These are phyloP conservation scores for Claviceps arundinis DNA, from an alignment of 2,329 filamentous ascomycete species.

Conservation along the genomic window DNA sequence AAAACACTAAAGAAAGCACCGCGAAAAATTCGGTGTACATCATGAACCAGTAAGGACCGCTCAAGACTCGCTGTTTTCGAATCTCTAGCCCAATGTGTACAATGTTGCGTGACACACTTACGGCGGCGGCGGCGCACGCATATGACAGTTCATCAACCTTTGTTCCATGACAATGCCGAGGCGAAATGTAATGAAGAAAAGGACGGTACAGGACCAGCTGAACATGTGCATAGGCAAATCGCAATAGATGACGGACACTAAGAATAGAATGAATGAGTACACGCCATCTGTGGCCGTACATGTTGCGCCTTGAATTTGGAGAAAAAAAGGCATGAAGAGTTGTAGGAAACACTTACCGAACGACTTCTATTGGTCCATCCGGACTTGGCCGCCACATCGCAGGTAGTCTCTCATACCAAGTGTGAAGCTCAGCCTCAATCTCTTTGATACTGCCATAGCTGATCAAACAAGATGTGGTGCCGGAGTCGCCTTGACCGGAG, in stretches of 20 bases:
- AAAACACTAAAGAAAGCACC: constrained; percentile 67
- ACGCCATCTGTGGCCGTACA: too few relatives aligned
- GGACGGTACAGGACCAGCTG: constrained; percentile 74
- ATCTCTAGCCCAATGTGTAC: constrained; percentile 71
- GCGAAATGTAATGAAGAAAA: constrained; percentile 72
- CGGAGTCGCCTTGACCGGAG: constrained; percentile 26
- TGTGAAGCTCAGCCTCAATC: constrained; percentile 49
- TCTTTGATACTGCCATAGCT: constrained; percentile 50
- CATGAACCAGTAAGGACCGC: constrained; percentile 77
- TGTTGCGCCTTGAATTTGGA: too few relatives aligned
- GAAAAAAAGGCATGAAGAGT: too few relatives aligned
- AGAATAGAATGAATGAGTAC: neutral
- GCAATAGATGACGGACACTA: constrained; percentile 58
- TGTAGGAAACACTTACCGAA: constrained; percentile 44
- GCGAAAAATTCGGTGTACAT: constrained; percentile 76
- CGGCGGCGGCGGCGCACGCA: constrained; percentile 51
- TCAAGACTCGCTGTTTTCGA: constrained; percentile 59
- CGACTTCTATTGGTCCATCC: constrained; percentile 60
- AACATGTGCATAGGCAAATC: constrained; percentile 71
- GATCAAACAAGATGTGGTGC: constrained; percentile 44
- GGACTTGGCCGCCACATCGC: constrained; percentile 65
- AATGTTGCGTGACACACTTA: constrained; percentile 56
- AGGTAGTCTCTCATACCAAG: constrained; percentile 56
- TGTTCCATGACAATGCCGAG: constrained; percentile 40
- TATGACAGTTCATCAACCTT: constrained; percentile 65